Conservation (phyloP, 2,329 filamentous ascomycete species). For the Diaporthe citriasiana region DNA sequence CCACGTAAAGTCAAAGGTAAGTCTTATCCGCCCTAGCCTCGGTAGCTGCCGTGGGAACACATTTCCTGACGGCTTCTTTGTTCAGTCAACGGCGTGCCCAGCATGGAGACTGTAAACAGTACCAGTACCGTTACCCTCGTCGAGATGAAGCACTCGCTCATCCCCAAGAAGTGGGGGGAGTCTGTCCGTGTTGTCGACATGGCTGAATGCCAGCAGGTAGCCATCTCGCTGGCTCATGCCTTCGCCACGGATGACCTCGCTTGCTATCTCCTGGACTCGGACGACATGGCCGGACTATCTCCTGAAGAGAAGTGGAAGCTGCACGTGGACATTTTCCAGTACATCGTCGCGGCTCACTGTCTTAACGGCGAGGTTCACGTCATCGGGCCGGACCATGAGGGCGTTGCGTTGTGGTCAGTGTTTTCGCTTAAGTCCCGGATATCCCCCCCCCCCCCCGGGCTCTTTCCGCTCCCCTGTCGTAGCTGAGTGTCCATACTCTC, state of each 20-base stretch:
- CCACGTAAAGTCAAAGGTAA: conserved; percentile 49
- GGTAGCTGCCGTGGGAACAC: not conserved
- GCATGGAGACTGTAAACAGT: conserved; percentile 59
- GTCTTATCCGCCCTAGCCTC: not conserved
- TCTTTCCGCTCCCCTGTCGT: not conserved
- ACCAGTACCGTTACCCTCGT: conserved; percentile 49
- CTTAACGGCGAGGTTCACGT: conserved; percentile 81
- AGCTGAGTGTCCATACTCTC: not conserved
- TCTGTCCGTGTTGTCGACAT: conserved; percentile 74
- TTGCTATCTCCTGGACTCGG: conserved; percentile 80
- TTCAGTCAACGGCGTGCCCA: conserved; percentile 47
- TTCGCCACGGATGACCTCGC: conserved; percentile 83
- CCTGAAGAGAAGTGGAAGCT: conserved; percentile 81
- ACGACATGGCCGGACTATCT: conserved; percentile 74
- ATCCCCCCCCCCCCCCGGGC: not conserved
- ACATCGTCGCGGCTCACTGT: conserved; percentile 81
- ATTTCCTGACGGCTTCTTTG: not conserved
- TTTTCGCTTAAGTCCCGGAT: not conserved
- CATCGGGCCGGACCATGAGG: conserved; percentile 82
- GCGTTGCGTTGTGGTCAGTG: conserved; percentile 82
- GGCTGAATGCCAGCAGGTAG: conserved; percentile 79
- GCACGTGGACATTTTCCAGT: conserved; percentile 83
- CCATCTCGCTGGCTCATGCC: conserved; percentile 79
- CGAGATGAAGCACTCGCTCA: conserved; percentile 60
- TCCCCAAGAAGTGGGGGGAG: conserved; percentile 67